Conservation (phyloP, 2,329 filamentous ascomycete species). For the Claviceps fusiformis region DNA sequence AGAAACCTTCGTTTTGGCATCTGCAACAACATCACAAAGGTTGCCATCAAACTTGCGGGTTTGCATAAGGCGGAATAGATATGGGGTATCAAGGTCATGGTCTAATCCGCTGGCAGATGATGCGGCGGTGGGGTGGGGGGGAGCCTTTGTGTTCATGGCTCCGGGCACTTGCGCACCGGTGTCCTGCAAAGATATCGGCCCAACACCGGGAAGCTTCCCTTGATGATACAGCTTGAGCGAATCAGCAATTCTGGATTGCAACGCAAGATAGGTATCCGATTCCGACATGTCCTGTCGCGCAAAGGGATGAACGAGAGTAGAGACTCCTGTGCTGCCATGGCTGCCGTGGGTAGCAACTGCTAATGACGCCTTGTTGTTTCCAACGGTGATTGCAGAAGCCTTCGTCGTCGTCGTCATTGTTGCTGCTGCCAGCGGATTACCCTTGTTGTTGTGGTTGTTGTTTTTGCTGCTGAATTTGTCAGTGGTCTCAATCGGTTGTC, state of each 20-base stretch:
- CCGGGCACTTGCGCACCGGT: constrained; percentile 6
- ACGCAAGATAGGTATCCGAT: constrained; percentile 35
- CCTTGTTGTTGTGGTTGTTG: constrained; percentile 1
- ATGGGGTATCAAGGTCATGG: constrained; percentile 45
- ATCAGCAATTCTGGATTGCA: constrained; percentile 39
- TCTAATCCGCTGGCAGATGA: constrained; percentile 24
- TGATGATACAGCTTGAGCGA: constrained; percentile 38
- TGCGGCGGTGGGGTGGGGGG: too few species aligned
- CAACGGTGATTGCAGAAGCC: constrained; percentile 2
- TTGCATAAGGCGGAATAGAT: constrained; percentile 53
- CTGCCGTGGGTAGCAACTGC: constrained; percentile 1
- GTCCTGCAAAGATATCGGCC: constrained; percentile 27
- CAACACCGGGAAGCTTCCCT: constrained; percentile 36
- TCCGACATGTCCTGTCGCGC: constrained; percentile 34
- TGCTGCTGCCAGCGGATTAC: background rate
- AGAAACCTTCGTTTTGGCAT: constrained; percentile 42
- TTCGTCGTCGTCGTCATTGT: background rate
- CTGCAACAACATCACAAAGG: constrained; percentile 41
- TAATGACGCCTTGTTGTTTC: constrained; percentile 13
- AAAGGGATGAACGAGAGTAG: constrained; percentile 20
- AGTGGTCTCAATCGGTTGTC: constrained; percentile 56
- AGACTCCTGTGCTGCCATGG: background rate
- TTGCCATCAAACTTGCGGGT: constrained; percentile 48
- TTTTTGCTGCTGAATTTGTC: constrained; percentile 5
- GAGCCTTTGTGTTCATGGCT: background rate